Evolutionary conservation across 2,329 filamentous ascomycete species (phyloP), one percentile per base, ranked within the genome.

Genomic region (Pyrenochaeta sp.): DNA sequence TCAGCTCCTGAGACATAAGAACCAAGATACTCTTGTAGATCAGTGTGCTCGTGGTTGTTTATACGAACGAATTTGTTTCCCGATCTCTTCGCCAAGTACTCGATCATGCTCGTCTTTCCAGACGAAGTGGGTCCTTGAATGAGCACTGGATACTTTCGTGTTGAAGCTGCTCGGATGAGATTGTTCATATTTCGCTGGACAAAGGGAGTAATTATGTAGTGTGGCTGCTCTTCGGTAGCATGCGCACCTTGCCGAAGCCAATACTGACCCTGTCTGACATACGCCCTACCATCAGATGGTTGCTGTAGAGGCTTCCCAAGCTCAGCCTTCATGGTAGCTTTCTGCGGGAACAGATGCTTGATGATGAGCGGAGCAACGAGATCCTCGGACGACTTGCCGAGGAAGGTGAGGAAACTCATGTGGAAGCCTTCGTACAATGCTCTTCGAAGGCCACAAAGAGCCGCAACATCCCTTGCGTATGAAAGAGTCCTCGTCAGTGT

Each of bases 51-150:
- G 76, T 99, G 95, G 65, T 99, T 99, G 78, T 99, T 99, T 81
- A 99, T 99, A 55, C 95, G 87, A 37, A 99, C 92, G 71, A 98
- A 99, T 69, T 91, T 95, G 73, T 99, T 97, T 3, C 96, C 95
- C 27, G 92, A 98, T 49, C 91, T 90, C 69, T 96, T 95, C n/a
- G 96, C 94, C 32, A 99, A 83, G 72, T 97, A 97, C 76, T 98
- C 94, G 36, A 99, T 96, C 95, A 99, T 99, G 76, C 94, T 98
- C 0, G 95, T 99, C 77, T 99, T 99, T 60, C 95, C 95, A 11
- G 94, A 91, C 4, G 96, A 99, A 0, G 95, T 99, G 11, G 96
- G 95, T 3, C 95, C 95, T 75, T 99, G 95, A 17, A 99, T 90
- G 9, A 99, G 82, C 43, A 99, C 91, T 0, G 95, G 96, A 73